phyloP scores from a whole-genome alignment of 768 basidiomycete species.

The Termitomyces sp. region DNA sequence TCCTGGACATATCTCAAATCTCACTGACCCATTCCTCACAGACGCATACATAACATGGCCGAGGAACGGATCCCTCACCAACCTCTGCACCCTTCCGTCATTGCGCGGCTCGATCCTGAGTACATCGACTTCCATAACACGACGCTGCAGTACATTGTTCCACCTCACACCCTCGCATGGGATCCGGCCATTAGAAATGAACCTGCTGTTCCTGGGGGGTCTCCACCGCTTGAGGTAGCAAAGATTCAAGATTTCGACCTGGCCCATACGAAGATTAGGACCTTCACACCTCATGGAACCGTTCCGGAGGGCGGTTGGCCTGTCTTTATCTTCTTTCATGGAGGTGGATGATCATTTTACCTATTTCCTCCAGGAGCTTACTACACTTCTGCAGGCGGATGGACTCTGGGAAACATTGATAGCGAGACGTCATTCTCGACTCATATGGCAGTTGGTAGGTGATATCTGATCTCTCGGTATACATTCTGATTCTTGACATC shows the following conservation, averaged over 20 bases:
- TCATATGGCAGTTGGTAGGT: conserved; percentile 54
- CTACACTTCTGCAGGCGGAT: conserved; percentile 50
- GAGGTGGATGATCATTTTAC: conserved; percentile 38
- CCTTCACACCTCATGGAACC: conserved; percentile 57
- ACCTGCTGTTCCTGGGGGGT: conserved; percentile 53
- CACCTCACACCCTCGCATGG: conserved; percentile 61
- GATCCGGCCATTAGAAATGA: conserved; percentile 49
- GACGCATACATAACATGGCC: neutral
- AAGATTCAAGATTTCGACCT: conserved; percentile 50
- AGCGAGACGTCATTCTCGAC: conserved; percentile 61
- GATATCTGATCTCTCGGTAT: neutral
- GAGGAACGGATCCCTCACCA: conserved; percentile 23
- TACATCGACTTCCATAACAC: conserved; percentile 62
- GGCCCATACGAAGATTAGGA: conserved; percentile 51
- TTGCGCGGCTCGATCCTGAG: conserved; percentile 58
- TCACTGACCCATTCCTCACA: neutral
- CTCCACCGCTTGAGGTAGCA: conserved; percentile 54
- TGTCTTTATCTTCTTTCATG: conserved; percentile 71
- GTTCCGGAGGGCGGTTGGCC: conserved; percentile 63
- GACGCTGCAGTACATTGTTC: conserved; percentile 40
- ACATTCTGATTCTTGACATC: neutral
- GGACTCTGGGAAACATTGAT: conserved; percentile 67
- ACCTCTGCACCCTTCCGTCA: conserved; percentile 61
- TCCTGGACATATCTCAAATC: neutral
- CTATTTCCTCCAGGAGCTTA: neutral